Conservation (phyloP, 169 alveolate species). For the Toxoplasma gondii region DNA sequence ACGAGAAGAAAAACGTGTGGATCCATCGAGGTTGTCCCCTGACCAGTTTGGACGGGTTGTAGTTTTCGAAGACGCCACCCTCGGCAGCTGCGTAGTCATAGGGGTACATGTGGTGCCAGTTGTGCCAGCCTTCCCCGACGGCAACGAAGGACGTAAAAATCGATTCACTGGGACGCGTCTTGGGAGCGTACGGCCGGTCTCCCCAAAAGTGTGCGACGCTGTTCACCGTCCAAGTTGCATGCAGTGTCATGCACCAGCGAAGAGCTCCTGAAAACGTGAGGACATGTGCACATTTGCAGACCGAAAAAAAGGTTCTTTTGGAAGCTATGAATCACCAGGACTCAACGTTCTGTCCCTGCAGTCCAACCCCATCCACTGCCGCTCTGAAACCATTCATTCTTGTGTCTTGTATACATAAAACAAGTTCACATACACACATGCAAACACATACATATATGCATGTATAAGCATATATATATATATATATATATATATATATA, state of each 20-base stretch:
- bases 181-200: slow-evolving; percentile 75
- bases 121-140: slow-evolving; percentile 90
- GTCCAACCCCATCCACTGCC: background rate
- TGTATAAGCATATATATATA: too few species aligned
- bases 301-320: background rate
- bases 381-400: background rate
- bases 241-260: slow-evolving; percentile 80
- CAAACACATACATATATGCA: too few species aligned
- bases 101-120: slow-evolving; percentile 88
- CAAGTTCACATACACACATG: too few species aligned
- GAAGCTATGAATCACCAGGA: background rate
- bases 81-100: slow-evolving; percentile 87
- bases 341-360: background rate
- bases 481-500: too few species aligned
- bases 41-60: slow-evolving; percentile 74
- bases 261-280: slow-evolving; percentile 72
- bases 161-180: slow-evolving; percentile 68
- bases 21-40: background rate
- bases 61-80: slow-evolving; percentile 71
- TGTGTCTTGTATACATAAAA: too few species aligned
- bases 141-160: slow-evolving; percentile 81
- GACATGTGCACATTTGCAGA: background rate
- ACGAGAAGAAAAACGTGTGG: too few species aligned
- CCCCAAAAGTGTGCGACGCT: slow-evolving; percentile 86
- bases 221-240: slow-evolving; percentile 87